Evolutionary conservation across 1,284 basidiomycete genomes (phyloP), one percentile per base, ranked within the genome.

Genomic region (Schizophyllum amplum): DNA sequence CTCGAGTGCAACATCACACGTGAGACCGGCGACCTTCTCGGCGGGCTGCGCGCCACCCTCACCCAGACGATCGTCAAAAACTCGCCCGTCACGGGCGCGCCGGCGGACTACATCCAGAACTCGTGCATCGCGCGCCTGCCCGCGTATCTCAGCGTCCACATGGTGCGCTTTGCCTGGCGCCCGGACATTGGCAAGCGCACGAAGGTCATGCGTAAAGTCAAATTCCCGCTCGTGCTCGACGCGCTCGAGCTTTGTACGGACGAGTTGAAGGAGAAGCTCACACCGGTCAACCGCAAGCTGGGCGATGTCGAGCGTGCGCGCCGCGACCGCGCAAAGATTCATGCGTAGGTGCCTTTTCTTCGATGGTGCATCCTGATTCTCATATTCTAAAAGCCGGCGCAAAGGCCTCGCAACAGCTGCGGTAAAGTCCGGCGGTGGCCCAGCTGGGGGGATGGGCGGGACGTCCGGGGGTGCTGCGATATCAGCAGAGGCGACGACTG

Each of bases 101-200:
- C 90, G 33, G 95, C 94, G 0, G 71, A 82, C 1, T 99, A 98
- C 74, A 83, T 79, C n/a, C 87, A 92, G 69, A 84, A 82, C 49
- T 90, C 91, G 6, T 85, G 94, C 4, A 72, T 99, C 52, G 85
- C 91, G 4, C 82, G 95, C 15, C 75, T 98, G 24, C 97, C 96
- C 0, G 71, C 82, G 4, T 94, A 95, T 67, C 79, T 97, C 47
- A 87, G 89, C 7, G 83, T 95, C 4, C 93, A 95, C 65, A 91
- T 98, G 86, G 94, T 96, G 5, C 87, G 97, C 52, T 99, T 99
- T 72, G 92, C 89, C 62, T 99, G 96, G 96, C 79, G 93, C 60
- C 78, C 84, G 50, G 96, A 98, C 64, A 95, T 98, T 58, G 76
- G 77, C 62, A 94, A 93, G 75, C 95, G 94, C 67, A 84, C 91